A percentile compares a stretch with the other conserved stretches of the same genome.
phyloP scores from a whole-genome alignment of 495 filamentous ascomycete species.

The Clohesyomyces aquaticus region DNA sequence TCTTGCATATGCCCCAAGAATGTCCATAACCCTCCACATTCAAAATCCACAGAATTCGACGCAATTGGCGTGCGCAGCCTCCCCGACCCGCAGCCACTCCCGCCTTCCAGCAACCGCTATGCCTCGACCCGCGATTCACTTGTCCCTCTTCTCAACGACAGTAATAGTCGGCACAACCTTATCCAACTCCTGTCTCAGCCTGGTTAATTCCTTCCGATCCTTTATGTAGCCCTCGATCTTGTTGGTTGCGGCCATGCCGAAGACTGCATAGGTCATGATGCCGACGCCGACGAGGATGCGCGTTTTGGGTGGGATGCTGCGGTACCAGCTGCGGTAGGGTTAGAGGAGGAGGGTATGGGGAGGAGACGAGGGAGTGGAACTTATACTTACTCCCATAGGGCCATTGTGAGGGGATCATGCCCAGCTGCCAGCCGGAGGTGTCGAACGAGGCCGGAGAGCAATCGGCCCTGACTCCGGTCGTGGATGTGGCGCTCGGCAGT shows the following conservation, averaged over 20 bases:
- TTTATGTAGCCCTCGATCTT: conserved; percentile 64
- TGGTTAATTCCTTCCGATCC: conserved; percentile 65
- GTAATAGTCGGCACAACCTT: conserved; percentile 55
- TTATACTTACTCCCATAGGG: conserved; percentile 43
- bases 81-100: too few relatives aligned
- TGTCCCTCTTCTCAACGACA: conserved; percentile 18
- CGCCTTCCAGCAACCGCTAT: too few relatives aligned
- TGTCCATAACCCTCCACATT: too few relatives aligned
- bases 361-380: background rate
- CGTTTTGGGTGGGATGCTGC: conserved; percentile 61
- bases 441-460: background rate
- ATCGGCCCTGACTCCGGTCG: background rate
- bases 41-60: background rate
- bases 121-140: too few relatives aligned
- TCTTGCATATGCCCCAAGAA: too few relatives aligned
- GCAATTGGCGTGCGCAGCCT: background rate
- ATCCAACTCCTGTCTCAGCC: conserved; percentile 62
- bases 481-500: background rate
- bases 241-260: conserved; percentile 62
- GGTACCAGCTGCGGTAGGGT: conserved; percentile 54
- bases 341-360: background rate
- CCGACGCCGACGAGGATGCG: conserved; percentile 67
- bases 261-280: conserved; percentile 65
- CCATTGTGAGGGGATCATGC: conserved; percentile 33
- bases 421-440: background rate